phyloP scores from a whole-genome alignment of 2,329 filamentous ascomycete genomes.

The Ceratocystiopsis brevicomis region DNA sequence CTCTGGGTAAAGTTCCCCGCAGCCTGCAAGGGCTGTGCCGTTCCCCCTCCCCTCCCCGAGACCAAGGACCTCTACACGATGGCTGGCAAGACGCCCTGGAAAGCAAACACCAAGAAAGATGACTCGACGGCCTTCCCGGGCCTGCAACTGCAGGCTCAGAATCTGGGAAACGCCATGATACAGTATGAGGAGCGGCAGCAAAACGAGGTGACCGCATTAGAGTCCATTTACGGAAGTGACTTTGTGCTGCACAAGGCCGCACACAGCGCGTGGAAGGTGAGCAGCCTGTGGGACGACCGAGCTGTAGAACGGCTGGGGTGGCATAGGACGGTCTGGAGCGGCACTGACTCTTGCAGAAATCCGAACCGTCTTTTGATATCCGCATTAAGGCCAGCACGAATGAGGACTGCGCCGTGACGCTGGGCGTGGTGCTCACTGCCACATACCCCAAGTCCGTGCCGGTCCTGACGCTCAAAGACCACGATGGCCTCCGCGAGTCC shows the following conservation, averaged over 20 bases:
- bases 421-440: slow-evolving; percentile 68
- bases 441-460: slow-evolving; percentile 81
- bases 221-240: slow-evolving; percentile 80
- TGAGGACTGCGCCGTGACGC: slow-evolving; percentile 46
- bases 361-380: slow-evolving; percentile 68
- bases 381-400: slow-evolving; percentile 56
- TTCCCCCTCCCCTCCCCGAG: not conserved
- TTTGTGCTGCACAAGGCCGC: slow-evolving; percentile 55
- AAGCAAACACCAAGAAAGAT: slow-evolving; percentile 16
- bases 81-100: slow-evolving; percentile 35
- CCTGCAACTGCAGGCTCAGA: slow-evolving; percentile 19
- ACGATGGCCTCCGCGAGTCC: slow-evolving; percentile 46
- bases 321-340: too few species aligned
- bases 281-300: too few species aligned
- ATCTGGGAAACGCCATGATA: slow-evolving; percentile 23
- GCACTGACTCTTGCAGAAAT: slow-evolving; percentile 29
- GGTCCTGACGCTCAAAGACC: slow-evolving; percentile 47
- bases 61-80: slow-evolving; percentile 19
- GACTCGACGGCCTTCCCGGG: slow-evolving; percentile 32
- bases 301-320: too few species aligned
- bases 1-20: slow-evolving; percentile 26
- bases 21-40: slow-evolving; percentile 31
- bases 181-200: slow-evolving; percentile 72
- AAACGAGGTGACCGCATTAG: slow-evolving; percentile 69
- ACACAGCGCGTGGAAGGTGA: slow-evolving; percentile 57